Evolutionary conservation across 495 filamentous ascomycete genomes (phyloP), one percentile per base, ranked within the genome.

Genomic region (Penicillium argentinense): DNA sequence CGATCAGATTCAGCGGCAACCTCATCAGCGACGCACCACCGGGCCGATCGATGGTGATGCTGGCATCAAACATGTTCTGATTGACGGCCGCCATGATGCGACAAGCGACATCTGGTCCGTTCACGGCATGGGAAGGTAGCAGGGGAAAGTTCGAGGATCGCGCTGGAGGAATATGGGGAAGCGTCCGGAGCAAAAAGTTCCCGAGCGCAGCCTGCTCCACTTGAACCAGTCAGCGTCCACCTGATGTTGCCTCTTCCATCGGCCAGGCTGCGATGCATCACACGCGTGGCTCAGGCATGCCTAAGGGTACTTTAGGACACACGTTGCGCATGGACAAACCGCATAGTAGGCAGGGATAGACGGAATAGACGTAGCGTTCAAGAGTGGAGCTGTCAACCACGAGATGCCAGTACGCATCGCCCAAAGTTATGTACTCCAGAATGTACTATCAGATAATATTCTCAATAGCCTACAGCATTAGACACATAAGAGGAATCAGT

Each of bases 1-100:
- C 76, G 45, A 85, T 74, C 38, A 85, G 54, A 51, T 83, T 80
- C 51, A 85, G 59, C 19, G 81, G 81, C 11, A 84, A 62, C n/a
- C 64, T 61, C 56, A 77, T 54, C 41, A 75, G 42, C 40, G 66
- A 66, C 4, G 63, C 60, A 14, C 59, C 65, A 19, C 60, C 53
- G 27, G 65, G 65, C 16, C 42, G 60, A 39, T 72, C 66, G 8
- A 49, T 54, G 21, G 46, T 46, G 45, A 76, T 57, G 45, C 53
- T 69, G 45, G 69, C 65, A 40, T 69, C 69, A 45, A 77, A 75
- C 67, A 77, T 76, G 39, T 73, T 74, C 52, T 41, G 64, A 48
- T 74, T 71, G 59, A 73, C 68, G 45, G 66, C 51, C 64, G 67
- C 68, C 73, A 77, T 73, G 53, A 63, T 66, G 64, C 64, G 68